Conservation (phyloP, 1,284 basidiomycete species). For the Inonotus obliquus region DNA sequence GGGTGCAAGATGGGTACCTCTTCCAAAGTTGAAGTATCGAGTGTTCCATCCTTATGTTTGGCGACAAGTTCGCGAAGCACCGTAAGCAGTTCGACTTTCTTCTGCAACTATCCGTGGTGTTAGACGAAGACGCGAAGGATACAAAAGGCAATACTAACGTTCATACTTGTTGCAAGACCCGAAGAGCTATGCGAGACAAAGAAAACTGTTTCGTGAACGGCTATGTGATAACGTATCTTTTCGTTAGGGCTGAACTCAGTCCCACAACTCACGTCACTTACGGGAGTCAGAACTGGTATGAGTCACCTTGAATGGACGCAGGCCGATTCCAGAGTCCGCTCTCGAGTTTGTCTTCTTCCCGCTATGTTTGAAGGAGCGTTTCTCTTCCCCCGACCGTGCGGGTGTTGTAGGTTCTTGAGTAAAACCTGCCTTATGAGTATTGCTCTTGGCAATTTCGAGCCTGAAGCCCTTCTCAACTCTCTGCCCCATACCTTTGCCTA, state of each 20-base stretch:
- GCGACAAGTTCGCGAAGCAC: conserved; percentile 26
- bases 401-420: neutral
- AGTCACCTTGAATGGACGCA: conserved; percentile 50
- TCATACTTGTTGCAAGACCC: conserved; percentile 45
- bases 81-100: conserved; percentile 29
- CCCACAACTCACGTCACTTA: neutral
- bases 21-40: conserved; percentile 24
- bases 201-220: conserved; percentile 49
- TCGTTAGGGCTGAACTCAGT: neutral
- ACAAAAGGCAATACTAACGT: neutral
- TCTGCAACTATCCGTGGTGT: conserved; percentile 24
- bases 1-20: neutral
- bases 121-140: neutral
- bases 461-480: conserved; percentile 33
- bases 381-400: neutral
- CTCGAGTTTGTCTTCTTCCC: neutral
- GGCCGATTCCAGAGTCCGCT: conserved; percentile 28
- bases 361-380: neutral
- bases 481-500: conserved; percentile 44
- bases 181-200: conserved; percentile 67
- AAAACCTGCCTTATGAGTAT: neutral
- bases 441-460: conserved; percentile 15
- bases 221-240: neutral
- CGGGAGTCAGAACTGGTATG: conserved; percentile 22
- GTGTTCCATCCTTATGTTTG: conserved; percentile 22